Percentiles rank a stretch among this genome's conserved stretches.
Conservation (phyloP, 2,329 filamentous ascomycete genomes). For the Colletotrichum sp. region DNA sequence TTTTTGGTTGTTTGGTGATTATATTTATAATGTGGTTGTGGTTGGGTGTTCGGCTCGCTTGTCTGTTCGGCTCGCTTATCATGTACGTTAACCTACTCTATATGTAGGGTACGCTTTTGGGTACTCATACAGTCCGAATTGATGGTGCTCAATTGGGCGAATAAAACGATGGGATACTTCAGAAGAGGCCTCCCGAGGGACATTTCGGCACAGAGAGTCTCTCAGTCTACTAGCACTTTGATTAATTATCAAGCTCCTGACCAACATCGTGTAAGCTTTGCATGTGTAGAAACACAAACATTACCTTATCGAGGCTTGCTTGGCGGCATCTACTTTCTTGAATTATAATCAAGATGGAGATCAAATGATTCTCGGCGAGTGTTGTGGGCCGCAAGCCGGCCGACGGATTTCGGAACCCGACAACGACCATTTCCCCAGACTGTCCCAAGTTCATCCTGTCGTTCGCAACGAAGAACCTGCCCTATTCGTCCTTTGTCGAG, state of each 20-base stretch:
- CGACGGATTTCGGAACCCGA: neutral
- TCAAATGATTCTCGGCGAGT: neutral
- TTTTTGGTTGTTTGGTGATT: no score
- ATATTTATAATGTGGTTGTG: no score
- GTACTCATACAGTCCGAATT: no score
- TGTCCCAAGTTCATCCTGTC: neutral
- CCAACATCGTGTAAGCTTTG: neutral
- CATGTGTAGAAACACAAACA: neutral
- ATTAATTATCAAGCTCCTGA: neutral
- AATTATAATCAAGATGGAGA: neutral
- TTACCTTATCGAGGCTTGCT: neutral
- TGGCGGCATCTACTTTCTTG: neutral
- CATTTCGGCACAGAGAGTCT: neutral
- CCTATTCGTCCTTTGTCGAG: neutral
- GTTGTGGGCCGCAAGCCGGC: neutral
- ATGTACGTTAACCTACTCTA: no score
- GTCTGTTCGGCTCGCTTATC: no score
- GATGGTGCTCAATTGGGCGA: neutral
- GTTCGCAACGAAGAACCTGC: neutral
- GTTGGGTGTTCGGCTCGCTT: no score
- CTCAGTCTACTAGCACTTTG: neutral
- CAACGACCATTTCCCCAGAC: neutral
- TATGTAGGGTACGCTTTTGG: no score
- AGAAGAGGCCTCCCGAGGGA: neutral
- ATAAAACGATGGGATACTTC: fast-evolving